A percentile compares a stretch with the other conserved stretches of the same genome.
phyloP scores from a whole-genome alignment of 2,329 filamentous ascomycete species.

The Stemphylium beticola region DNA sequence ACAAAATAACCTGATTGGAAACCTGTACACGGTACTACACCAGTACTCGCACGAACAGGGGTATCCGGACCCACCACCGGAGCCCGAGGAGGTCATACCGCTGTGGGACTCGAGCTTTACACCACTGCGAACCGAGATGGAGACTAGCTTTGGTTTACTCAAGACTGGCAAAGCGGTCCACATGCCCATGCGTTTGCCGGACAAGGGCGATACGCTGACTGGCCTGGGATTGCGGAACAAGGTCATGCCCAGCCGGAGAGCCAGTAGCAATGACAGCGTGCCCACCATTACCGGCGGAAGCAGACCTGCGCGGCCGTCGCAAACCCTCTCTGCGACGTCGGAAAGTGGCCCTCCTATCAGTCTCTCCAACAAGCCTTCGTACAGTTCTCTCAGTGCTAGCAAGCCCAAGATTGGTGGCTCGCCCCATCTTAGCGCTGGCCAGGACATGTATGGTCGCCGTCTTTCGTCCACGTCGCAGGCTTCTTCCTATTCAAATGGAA shows the following conservation, averaged over 20 bases:
- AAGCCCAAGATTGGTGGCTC: conserved; percentile 45
- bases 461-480: conserved; percentile 41
- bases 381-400: conserved; percentile 40
- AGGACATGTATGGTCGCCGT: conserved; percentile 38
- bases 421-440: conserved; percentile 42
- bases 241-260: conserved; percentile 41
- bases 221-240: conserved; percentile 56
- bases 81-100: conserved; percentile 73
- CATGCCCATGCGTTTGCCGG: conserved; percentile 59
- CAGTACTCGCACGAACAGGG: conserved; percentile 72
- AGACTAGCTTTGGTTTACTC: conserved; percentile 67
- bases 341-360: conserved; percentile 41
- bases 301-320: conserved; percentile 35
- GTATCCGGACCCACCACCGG: conserved; percentile 74
- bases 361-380: conserved; percentile 44
- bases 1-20: conserved; percentile 76
- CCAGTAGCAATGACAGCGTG: conserved; percentile 46
- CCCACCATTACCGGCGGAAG: conserved; percentile 30
- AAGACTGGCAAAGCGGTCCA: conserved; percentile 71
- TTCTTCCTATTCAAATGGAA: conserved; percentile 38
- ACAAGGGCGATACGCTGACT: conserved; percentile 54
- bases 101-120: conserved; percentile 69
- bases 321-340: conserved; percentile 31
- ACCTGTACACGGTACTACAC: conserved; percentile 79
- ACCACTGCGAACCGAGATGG: conserved; percentile 69